Evolutionary conservation across 495 filamentous ascomycete genomes (phyloP), one percentile per base, ranked within the genome.

Genomic region (Elaphomyces granulatus): DNA sequence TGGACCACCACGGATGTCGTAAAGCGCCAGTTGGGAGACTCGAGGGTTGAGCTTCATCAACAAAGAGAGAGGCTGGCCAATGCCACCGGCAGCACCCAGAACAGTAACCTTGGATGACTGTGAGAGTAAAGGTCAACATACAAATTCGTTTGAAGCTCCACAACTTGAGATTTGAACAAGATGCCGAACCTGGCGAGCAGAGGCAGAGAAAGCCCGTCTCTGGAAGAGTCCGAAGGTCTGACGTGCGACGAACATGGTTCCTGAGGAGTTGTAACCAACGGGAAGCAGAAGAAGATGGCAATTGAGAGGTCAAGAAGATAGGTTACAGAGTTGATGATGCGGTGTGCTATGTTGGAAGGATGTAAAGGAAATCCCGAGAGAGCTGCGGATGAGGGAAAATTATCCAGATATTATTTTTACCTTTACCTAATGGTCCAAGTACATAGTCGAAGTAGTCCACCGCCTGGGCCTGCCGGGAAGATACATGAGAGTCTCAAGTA

Each of bases 1-100:
- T 56, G 90, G 92, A 46, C 69, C 90, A 51, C 83, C 81, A 51
- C 82, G 79, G 69, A 98, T 94, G 71, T 96, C 90, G 71, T 98
- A 98, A 45, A 98, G 78, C 44, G 88, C 81, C 51, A 98, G 83
- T 66, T 94, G 77, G 52, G 76, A 74, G 48, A 98, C 81, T 55
- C 83, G 67, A 45, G 87, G 87, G 78, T 96, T 96, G 63, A 95
- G 78, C 81, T 98, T 98, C 60, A 98, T 72, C 52, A 98, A 80
- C 39, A 98, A 80, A 37, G 90, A 98, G 47, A 98, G 67, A 54
- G 90, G 90, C 73, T 98, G 90, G 57, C 90, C 90, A 67, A 98
- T 98, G 60, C 90, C 90, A 67, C 90, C 90, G 59, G 80, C 80
- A 48, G 88, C 90, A 68, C 90, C 90, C 53, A 96, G 80, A 41